These are phyloP conservation scores for Zoysia matrella DNA, from an alignment of 202 grass and related monocot species.

Conservation along the genomic window DNA sequence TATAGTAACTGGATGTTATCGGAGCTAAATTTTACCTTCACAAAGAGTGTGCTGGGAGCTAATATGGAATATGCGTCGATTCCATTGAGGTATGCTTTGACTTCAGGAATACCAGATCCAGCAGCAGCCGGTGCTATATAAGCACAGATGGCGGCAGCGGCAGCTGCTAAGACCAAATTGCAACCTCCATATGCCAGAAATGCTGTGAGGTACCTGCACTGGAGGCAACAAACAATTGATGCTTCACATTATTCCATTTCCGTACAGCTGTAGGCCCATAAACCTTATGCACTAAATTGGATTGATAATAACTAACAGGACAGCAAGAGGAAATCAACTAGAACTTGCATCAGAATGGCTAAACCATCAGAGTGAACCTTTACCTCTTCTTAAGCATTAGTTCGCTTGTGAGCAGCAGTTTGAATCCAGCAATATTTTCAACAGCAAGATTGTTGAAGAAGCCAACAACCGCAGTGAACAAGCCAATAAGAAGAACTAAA, in stretches of 20 bases:
- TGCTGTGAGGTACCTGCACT: slow-evolving; percentile 88
- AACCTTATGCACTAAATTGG: background rate
- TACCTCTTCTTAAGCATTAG: slow-evolving; percentile 88
- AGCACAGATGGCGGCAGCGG: too few species aligned
- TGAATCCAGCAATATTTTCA: slow-evolving; percentile 97
- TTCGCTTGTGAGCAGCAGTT: slow-evolving; percentile 78
- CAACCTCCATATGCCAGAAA: slow-evolving; percentile 79
- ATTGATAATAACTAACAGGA: background rate
- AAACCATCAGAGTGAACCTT: slow-evolving; percentile 46
- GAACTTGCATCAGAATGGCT: slow-evolving; percentile 7
- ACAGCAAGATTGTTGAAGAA: slow-evolving; percentile 99
- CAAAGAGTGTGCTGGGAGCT: slow-evolving; percentile 95
- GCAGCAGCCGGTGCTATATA: too few species aligned
- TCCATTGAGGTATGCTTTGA: slow-evolving; percentile 98
- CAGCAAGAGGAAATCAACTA: slow-evolving; percentile 3
- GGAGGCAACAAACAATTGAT: slow-evolving; percentile 44
- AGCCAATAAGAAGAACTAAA: slow-evolving; percentile 82
- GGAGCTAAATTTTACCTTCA: slow-evolving; percentile 61
- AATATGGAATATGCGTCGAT: slow-evolving; percentile 93
- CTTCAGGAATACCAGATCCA: slow-evolving; percentile 57
- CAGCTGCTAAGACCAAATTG: slow-evolving; percentile 55
- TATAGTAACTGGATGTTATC: background rate
- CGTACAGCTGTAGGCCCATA: background rate
- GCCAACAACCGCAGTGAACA: slow-evolving; percentile 77
- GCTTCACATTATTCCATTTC: slow-evolving; percentile 42